phyloP scores from a whole-genome alignment of 176 grass and related monocot species.

The Poa annua region DNA sequence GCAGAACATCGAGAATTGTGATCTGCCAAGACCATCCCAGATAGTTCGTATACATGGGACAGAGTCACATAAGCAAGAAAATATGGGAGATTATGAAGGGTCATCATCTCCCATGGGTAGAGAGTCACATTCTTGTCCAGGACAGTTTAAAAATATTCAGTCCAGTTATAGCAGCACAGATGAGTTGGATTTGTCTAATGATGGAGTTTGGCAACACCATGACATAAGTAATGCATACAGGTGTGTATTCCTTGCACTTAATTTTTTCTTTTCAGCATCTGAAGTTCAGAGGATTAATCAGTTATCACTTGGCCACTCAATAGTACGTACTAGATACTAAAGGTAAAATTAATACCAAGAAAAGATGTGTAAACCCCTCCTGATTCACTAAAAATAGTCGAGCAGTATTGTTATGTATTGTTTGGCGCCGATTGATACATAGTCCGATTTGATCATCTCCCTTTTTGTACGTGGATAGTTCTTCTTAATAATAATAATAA shows the following conservation, averaged over 20 bases:
- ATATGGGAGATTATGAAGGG: conserved; percentile 5
- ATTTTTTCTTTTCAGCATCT: not conserved
- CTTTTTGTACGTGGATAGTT: not conserved
- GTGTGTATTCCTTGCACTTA: conserved; percentile 18
- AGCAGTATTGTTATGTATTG: not conserved
- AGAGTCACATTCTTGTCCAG: conserved; percentile 39
- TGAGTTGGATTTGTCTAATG: conserved; percentile 34
- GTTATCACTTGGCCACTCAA: not conserved
- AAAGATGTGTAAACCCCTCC: not conserved
- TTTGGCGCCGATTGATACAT: not conserved
- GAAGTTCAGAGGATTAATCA: not conserved
- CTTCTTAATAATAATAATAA: not conserved
- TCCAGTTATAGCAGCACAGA: conserved; percentile 36
- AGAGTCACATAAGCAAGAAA: conserved; percentile 27
- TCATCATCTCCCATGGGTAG: conserved; percentile 37
- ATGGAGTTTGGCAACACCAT: conserved; percentile 25
- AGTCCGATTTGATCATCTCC: conserved; percentile 14
- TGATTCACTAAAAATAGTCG: not conserved
- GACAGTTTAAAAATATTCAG: conserved; percentile 32
- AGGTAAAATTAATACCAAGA: not conserved
- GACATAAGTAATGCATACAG: conserved; percentile 48
- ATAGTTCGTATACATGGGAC: conserved; percentile 40
- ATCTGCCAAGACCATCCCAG: conserved; percentile 77
- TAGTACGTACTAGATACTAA: not conserved
- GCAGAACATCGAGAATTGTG: conserved; percentile 80